These are phyloP conservation scores for Rhodotorula graminis DNA, from an alignment of 768 basidiomycete genomes.

Conservation along the genomic window DNA sequence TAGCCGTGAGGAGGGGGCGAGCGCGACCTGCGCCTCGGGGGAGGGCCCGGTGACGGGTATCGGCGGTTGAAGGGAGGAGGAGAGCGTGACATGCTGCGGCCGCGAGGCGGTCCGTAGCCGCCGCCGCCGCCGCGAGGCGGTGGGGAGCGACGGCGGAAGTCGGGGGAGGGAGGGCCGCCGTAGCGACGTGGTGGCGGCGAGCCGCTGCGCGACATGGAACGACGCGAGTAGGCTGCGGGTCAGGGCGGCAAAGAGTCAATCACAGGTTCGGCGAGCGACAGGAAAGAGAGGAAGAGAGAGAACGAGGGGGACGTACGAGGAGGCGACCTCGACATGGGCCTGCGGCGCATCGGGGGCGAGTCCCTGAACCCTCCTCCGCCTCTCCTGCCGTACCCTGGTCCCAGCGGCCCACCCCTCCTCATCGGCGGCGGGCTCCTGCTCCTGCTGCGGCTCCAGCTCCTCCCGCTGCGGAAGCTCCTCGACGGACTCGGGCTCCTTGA, in stretches of 20 bases:
- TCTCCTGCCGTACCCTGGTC: neutral
- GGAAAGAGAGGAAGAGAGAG: neutral
- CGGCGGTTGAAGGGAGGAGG: neutral
- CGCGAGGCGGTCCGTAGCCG: neutral
- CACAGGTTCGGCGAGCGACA: neutral
- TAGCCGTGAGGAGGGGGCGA: neutral
- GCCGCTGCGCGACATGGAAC: slow-evolving; percentile 10
- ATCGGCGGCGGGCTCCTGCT: slow-evolving; percentile 10
- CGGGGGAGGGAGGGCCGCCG: slow-evolving; percentile 12
- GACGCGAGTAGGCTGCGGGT: slow-evolving; percentile 2
- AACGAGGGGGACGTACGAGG: slow-evolving; percentile 7
- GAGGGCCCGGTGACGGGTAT: neutral
- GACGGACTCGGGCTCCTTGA: slow-evolving; percentile 23
- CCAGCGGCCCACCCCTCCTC: neutral
- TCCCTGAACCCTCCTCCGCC: neutral
- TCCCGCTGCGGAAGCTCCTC: slow-evolving; percentile 18
- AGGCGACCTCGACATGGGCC: slow-evolving; percentile 23
- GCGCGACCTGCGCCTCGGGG: neutral
- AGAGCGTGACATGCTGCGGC: slow-evolving; percentile 3
- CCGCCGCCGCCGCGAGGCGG: neutral
- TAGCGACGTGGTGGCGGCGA: slow-evolving; percentile 19
- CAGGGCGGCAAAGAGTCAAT: too few species aligned
- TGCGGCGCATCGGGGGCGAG: slow-evolving; percentile 2
- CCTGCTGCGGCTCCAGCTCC: slow-evolving; percentile 25
- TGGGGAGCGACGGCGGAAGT: slow-evolving; percentile 15